Evolutionary conservation across 2,329 filamentous ascomycete species (phyloP).

Genomic region (Neonectria sp.): DNA sequence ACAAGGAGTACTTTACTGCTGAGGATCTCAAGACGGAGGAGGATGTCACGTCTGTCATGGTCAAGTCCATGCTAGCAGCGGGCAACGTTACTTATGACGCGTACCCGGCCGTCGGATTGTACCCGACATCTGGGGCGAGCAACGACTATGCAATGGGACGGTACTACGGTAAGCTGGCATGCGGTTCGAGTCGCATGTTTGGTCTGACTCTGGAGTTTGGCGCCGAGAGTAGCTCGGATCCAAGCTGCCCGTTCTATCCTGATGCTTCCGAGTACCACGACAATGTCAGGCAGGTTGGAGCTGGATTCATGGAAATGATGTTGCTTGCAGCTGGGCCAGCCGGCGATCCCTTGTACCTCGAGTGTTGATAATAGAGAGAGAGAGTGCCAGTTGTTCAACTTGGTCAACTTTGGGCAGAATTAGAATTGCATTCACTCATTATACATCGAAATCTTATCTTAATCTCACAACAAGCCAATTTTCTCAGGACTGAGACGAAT

Average conservation of each 20-base stretch:
- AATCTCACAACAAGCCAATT: no score
- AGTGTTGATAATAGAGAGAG: background rate
- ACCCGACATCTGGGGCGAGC: background rate
- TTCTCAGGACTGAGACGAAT: no score
- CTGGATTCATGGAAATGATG: slow-evolving; percentile 1
- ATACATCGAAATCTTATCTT: no score
- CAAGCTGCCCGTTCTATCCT: background rate
- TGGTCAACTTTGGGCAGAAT: no score
- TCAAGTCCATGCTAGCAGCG: background rate
- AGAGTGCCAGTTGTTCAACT: no score
- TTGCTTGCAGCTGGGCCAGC: slow-evolving; percentile 4
- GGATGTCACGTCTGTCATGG: background rate
- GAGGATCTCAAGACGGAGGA: slow-evolving; percentile 1
- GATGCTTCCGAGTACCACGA: background rate
- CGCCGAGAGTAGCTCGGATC: background rate
- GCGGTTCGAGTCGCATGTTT: background rate
- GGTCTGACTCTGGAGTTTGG: background rate
- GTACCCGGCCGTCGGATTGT: background rate
- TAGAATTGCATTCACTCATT: no score
- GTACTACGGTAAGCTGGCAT: background rate
- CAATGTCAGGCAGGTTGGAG: slow-evolving; percentile 2
- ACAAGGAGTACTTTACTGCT: slow-evolving; percentile 60
- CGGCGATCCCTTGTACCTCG: background rate
- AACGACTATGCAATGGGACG: background rate
- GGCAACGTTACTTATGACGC: background rate